A percentile compares a stretch with the other conserved stretches of the same genome.
These are phyloP conservation scores for Rugonectria rugulosa DNA, from an alignment of 2,329 filamentous ascomycete genomes.

Conservation along the genomic window DNA sequence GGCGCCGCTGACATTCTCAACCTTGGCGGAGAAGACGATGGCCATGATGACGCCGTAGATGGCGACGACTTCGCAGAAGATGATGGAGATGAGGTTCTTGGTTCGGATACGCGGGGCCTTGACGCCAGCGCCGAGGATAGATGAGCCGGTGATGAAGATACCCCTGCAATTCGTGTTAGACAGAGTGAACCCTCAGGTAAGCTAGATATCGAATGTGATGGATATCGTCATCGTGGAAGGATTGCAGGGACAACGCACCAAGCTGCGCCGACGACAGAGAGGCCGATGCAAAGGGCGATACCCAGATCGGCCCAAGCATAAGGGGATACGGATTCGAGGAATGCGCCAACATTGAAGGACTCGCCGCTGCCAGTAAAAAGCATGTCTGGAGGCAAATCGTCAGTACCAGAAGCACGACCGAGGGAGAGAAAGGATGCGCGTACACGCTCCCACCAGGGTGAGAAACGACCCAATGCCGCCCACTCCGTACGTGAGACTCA, in stretches of 20 bases:
- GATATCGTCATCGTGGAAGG: slow-evolving; percentile 11
- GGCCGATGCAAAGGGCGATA: slow-evolving; percentile 91
- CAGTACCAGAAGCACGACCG: slow-evolving; percentile 23
- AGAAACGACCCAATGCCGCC: slow-evolving; percentile 74
- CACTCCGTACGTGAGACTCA: slow-evolving; percentile 77
- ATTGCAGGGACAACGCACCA: slow-evolving; percentile 69
- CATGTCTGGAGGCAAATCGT: slow-evolving; percentile 74
- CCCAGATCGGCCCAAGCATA: slow-evolving; percentile 92
- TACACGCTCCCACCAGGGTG: slow-evolving; percentile 80
- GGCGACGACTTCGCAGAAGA: slow-evolving; percentile 99
- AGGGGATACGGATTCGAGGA: slow-evolving; percentile 92
- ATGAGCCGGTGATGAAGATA: slow-evolving; percentile 98
- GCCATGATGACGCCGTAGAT: slow-evolving; percentile 99
- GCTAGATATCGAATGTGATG: slow-evolving; percentile 1
- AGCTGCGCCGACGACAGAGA: slow-evolving; percentile 96
- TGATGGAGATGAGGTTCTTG: slow-evolving; percentile 99
- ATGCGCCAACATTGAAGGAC: slow-evolving; percentile 94
- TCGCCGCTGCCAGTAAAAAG: slow-evolving; percentile 97
- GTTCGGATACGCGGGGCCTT: slow-evolving; percentile 97
- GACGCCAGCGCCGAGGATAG: slow-evolving; percentile 95
- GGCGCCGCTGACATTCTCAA: slow-evolving; percentile 70
- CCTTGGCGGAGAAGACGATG: slow-evolving; percentile 94
- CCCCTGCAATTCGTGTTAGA: slow-evolving; percentile 68
- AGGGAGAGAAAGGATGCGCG: slow-evolving; percentile 46
- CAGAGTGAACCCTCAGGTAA: background rate